Evolutionary conservation across 208 protist genomes (phyloP).

Genomic region (Leishmania tarentolae): DNA sequence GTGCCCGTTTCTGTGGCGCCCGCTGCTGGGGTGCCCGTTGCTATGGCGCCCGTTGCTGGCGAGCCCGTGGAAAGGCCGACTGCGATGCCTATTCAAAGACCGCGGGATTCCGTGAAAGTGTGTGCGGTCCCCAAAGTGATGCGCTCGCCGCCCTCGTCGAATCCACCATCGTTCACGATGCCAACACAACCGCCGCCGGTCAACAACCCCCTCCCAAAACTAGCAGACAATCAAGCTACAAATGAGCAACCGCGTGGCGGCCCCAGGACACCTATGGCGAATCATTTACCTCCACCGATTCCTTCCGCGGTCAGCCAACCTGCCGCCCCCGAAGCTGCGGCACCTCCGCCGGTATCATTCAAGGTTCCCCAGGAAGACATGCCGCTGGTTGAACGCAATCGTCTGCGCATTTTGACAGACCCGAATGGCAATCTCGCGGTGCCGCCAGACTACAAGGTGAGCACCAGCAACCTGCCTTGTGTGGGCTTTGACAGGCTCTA

Average conservation of each 20-base stretch:
- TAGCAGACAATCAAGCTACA: neutral
- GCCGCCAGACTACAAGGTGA: conserved; percentile 45
- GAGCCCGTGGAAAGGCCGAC: neutral
- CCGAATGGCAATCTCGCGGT: conserved; percentile 46
- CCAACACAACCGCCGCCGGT: conserved; percentile 19
- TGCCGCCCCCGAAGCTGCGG: neutral
- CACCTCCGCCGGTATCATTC: neutral
- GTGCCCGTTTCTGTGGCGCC: too few relatives aligned
- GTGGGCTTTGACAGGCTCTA: conserved; percentile 38
- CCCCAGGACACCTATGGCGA: neutral
- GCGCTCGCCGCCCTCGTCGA: neutral
- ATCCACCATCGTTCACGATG: neutral
- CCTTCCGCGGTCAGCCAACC: too few relatives aligned
- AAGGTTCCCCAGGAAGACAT: conserved; percentile 27
- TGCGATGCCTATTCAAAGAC: neutral
- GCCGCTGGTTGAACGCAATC: conserved; percentile 17
- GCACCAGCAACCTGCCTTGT: conserved; percentile 16
- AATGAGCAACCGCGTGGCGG: neutral
- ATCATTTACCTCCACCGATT: too few relatives aligned
- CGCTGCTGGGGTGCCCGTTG: too few relatives aligned
- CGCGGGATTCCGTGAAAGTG: neutral
- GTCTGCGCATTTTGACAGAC: conserved; percentile 30
- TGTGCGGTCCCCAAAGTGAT: neutral
- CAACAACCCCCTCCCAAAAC: neutral
- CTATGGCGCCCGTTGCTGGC: neutral